Conservation (phyloP, 2,329 filamentous ascomycete species). For the Dothidotthia symphoricarpi region DNA sequence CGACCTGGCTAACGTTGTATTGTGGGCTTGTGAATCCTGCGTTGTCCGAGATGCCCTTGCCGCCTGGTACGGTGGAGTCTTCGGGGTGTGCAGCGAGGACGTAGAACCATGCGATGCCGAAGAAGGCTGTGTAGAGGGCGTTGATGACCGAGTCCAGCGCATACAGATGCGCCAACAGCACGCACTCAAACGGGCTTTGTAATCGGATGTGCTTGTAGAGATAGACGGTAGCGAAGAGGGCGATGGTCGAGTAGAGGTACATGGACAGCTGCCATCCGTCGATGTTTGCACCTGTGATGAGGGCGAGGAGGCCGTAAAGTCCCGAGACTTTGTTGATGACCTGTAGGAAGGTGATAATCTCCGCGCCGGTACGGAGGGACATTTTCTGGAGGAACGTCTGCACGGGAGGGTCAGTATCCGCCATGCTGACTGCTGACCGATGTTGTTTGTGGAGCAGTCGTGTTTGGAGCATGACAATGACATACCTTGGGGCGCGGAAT, state of each 20-base stretch:
- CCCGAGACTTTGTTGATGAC: conserved; percentile 92
- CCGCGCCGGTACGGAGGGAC: conserved; percentile 80
- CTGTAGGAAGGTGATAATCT: conserved; percentile 78
- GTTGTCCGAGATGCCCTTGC: conserved; percentile 60
- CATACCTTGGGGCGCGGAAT: conserved; percentile 42
- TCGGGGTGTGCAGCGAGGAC: conserved; percentile 61
- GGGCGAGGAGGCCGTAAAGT: conserved; percentile 83
- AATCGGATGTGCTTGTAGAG: conserved; percentile 78
- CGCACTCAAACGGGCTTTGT: conserved; percentile 73
- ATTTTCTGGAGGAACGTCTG: conserved; percentile 84
- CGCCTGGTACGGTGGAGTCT: conserved; percentile 35
- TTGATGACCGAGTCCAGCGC: conserved; percentile 80
- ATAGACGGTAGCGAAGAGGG: conserved; percentile 65
- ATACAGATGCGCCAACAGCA: conserved; percentile 83
- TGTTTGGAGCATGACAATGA: conserved; percentile 8
- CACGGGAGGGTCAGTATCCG: conserved; percentile 13
- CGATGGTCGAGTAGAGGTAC: conserved; percentile 81
- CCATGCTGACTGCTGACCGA: conserved; percentile 3
- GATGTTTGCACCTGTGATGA: conserved; percentile 81
- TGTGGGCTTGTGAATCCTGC: conserved; percentile 65
- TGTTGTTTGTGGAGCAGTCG: conserved; percentile 1
- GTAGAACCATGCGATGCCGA: conserved; percentile 83
- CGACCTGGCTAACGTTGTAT: conserved; percentile 59
- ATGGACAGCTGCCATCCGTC: conserved; percentile 82
- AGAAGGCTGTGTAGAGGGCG: conserved; percentile 74